A percentile compares a stretch with the other conserved stretches of the same genome.
These are phyloP conservation scores for Diatrype stigma DNA, from an alignment of 2,329 filamentous ascomycete genomes.

Conservation along the genomic window DNA sequence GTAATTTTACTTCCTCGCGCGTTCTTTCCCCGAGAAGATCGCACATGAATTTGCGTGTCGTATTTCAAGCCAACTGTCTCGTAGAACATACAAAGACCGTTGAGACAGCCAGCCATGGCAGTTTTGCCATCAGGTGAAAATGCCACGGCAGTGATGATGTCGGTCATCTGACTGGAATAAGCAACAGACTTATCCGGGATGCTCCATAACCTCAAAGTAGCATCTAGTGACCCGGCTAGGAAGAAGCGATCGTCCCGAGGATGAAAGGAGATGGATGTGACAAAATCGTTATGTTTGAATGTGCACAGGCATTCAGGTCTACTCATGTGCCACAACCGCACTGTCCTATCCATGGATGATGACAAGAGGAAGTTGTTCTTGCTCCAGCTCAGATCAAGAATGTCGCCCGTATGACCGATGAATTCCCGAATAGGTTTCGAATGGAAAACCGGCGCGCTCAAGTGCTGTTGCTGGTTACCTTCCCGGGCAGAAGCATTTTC, in stretches of 20 bases:
- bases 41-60: constrained; percentile 84
- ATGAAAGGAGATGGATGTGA: constrained; percentile 92
- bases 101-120: constrained; percentile 82
- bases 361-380: constrained; percentile 98
- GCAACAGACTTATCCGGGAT: constrained; percentile 95
- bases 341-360: constrained; percentile 97
- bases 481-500: constrained; percentile 46
- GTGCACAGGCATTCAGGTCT: constrained; percentile 82
- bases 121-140: constrained; percentile 91
- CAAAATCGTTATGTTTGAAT: constrained; percentile 92
- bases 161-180: constrained; percentile 69
- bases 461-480: constrained; percentile 48
- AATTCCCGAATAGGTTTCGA: constrained; percentile 76
- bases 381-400: constrained; percentile 94
- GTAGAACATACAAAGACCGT: constrained; percentile 83
- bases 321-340: constrained; percentile 87
- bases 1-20: constrained; percentile 97
- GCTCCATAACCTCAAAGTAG: constrained; percentile 86
- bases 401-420: constrained; percentile 75
- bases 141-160: constrained; percentile 89
- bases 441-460: constrained; percentile 89
- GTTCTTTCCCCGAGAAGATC: constrained; percentile 86
- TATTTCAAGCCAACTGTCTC: constrained; percentile 87
- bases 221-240: constrained; percentile 86
- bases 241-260: constrained; percentile 96